Evolutionary conservation across 805 yeast species (phyloP).

Genomic region (Suhomyces canberraensis): DNA sequence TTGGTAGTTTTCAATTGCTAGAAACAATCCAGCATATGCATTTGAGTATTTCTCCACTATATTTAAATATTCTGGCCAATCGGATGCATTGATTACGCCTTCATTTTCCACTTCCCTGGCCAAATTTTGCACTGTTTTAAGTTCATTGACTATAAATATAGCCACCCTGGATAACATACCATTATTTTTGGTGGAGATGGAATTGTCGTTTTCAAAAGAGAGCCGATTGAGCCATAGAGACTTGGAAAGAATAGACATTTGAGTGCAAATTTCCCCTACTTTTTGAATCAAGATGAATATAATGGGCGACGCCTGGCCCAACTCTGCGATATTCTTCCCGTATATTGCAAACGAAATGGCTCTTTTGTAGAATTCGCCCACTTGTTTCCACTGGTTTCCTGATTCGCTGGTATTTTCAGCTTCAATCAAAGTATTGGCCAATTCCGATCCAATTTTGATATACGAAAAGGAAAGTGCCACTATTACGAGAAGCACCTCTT

Average conservation of each 20-base stretch:
- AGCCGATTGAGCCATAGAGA: constrained; percentile 36
- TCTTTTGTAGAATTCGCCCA: constrained; percentile 28
- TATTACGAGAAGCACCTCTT: constrained; percentile 28
- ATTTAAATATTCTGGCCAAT: constrained; percentile 30
- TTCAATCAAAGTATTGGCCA: constrained; percentile 35
- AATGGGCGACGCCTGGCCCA: background rate
- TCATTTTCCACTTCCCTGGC: background rate
- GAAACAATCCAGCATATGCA: constrained; percentile 44
- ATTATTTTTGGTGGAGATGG: constrained; percentile 23
- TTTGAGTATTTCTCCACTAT: constrained; percentile 32
- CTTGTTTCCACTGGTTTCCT: constrained; percentile 28
- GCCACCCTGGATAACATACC: constrained; percentile 46
- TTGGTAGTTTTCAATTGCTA: constrained; percentile 45
- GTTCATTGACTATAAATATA: constrained; percentile 36
- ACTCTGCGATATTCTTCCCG: constrained; percentile 12
- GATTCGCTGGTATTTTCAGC: constrained; percentile 7
- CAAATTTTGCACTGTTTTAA: constrained; percentile 11
- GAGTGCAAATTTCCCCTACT: constrained; percentile 31
- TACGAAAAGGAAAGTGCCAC: constrained; percentile 27
- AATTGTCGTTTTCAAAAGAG: constrained; percentile 5
- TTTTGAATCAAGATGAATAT: constrained; percentile 18
- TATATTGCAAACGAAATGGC: constrained; percentile 26
- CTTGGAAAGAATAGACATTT: constrained; percentile 38
- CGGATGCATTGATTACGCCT: constrained; percentile 6
- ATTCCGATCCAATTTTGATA: constrained; percentile 32